Evolutionary conservation across 805 yeast species (phyloP), one percentile per base, ranked within the genome.

Genomic region (Candida ulmi): DNA sequence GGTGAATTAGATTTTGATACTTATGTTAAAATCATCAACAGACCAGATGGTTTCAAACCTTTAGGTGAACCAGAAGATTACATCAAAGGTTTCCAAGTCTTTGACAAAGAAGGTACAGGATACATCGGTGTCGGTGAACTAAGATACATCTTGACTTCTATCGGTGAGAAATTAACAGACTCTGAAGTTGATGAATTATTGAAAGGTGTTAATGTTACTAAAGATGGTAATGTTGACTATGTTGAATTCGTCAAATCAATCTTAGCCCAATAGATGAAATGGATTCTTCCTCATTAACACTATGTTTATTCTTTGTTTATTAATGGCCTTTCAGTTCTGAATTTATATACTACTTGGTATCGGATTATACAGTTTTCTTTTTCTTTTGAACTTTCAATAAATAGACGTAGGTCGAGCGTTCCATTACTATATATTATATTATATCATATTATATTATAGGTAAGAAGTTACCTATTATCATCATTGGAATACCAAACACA

Each of bases 111-210:
- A 50, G 78, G 83, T 48, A 84, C 96, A 16, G 99, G 99, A 5
- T 86, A 82, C 66, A 93, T 93, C 52, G 95, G 97, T 30, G 95
- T 93, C 33, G 99, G 99, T 42, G 98, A 93, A 66, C 75, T 93
- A 55, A 79, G 95, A 62, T 93, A 93, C 66, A 88, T 93, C 61
- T 73, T 93, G 58, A 93, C 99, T 26, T 84, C 96, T 7, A 80
- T 93, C 52, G 99, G 99, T 44, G 99, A 93, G 66, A 90, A 90
- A 66, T 71, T 93, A 52, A 65, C 84, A 13, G 96, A 88, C 52
- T 71, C 78, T 33, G 99, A 93, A 66, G 97, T 93, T 39, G 97
- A 91, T 54, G 99, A 95, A 65, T 75, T 93, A 53, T 75, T 93
- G 58, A 93, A 91, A 67, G 98, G 98, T 48, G 95, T 95, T 43